Evolutionary conservation across 805 yeast genomes (phyloP).

Genomic region (Ogataea parapolymorpha): DNA sequence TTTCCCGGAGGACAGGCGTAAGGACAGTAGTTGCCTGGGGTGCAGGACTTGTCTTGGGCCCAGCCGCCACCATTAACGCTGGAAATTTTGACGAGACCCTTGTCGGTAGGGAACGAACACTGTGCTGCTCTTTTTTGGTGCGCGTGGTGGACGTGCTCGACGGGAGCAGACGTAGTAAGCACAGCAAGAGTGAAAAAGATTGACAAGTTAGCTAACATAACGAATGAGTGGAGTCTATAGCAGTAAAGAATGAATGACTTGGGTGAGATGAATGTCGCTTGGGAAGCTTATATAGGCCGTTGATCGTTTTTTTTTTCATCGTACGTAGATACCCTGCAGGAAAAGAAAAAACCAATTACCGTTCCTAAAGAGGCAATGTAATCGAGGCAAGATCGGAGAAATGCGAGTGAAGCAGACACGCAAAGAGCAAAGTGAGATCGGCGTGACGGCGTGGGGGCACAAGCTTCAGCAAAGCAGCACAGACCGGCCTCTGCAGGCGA

Average conservation of each 20-base stretch:
- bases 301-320: not conserved
- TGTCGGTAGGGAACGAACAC: conserved; percentile 67
- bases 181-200: conserved; percentile 12
- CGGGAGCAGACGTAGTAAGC: conserved; percentile 15
- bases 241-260: conserved; percentile 7
- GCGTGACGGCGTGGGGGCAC: no score
- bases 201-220: conserved; percentile 6
- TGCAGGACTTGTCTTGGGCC: conserved; percentile 78
- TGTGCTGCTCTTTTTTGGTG: conserved; percentile 33
- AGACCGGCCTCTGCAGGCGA: no score
- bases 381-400: not conserved
- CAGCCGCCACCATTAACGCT: conserved; percentile 69
- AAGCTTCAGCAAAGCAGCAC: no score
- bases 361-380: not conserved
- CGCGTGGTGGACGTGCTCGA: conserved; percentile 21
- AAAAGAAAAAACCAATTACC: not conserved
- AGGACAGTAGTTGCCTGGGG: conserved; percentile 81
- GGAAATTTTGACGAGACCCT: conserved; percentile 70
- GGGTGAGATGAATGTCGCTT: not conserved
- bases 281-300: not conserved
- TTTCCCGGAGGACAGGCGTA: conserved; percentile 91
- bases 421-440: not conserved
- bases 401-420: not conserved
- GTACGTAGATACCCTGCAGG: not conserved
- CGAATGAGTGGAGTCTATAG: conserved; percentile 7